These are phyloP conservation scores for Pseudogymnoascus sp. DNA, from an alignment of 2,329 filamentous ascomycete species.

Conservation along the genomic window DNA sequence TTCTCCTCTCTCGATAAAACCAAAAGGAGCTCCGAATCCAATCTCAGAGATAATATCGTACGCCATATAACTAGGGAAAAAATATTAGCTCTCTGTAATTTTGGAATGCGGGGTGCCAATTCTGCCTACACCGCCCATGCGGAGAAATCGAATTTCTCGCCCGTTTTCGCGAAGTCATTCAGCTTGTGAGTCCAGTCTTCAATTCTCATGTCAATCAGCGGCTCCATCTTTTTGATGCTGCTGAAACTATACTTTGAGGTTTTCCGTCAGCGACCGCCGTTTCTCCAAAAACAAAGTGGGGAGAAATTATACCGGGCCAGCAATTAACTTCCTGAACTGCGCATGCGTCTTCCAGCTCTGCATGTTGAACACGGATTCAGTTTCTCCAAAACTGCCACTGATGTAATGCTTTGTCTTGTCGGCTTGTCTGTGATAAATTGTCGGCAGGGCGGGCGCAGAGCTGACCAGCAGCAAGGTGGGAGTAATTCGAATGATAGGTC, in stretches of 20 bases:
- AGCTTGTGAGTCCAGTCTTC: slow-evolving; percentile 45
- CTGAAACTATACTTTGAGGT: slow-evolving; percentile 42
- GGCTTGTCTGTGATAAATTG: slow-evolving; percentile 49
- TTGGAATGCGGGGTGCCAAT: neutral
- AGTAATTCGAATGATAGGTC: slow-evolving; percentile 47
- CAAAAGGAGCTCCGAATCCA: slow-evolving; percentile 50
- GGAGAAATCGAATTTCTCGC: slow-evolving; percentile 46
- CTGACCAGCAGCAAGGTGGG: slow-evolving; percentile 48
- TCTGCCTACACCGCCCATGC: slow-evolving; percentile 44
- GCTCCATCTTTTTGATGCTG: slow-evolving; percentile 55
- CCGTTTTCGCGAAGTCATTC: slow-evolving; percentile 40
- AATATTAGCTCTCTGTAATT: neutral
- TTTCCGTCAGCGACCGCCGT: slow-evolving; percentile 16
- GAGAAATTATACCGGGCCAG: slow-evolving; percentile 35
- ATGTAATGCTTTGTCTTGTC: slow-evolving; percentile 55
- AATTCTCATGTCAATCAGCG: slow-evolving; percentile 47
- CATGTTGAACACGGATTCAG: slow-evolving; percentile 53
- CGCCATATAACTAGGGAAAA: slow-evolving; percentile 39
- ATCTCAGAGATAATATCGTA: slow-evolving; percentile 54
- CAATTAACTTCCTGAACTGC: slow-evolving; percentile 47
- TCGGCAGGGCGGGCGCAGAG: slow-evolving; percentile 48
- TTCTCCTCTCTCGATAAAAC: slow-evolving; percentile 46
- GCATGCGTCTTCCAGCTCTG: slow-evolving; percentile 46
- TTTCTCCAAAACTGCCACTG: slow-evolving; percentile 50
- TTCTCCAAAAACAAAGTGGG: neutral